Conservation (phyloP, 208 protist genomes). For the Trypanosoma mega region DNA sequence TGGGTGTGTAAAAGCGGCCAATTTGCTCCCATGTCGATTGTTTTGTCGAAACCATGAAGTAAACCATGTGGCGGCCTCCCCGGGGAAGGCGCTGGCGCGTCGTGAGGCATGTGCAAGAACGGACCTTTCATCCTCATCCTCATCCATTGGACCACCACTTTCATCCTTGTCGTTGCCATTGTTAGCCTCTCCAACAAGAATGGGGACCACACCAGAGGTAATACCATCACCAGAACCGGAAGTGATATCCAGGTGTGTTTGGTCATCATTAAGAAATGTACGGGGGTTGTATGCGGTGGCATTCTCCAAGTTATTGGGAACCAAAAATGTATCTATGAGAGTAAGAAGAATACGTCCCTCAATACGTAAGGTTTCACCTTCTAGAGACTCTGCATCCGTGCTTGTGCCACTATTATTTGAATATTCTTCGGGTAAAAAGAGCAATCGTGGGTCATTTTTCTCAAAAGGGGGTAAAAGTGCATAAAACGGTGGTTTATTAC, state of each 20-base stretch:
- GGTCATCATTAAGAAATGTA: slow-evolving; percentile 13
- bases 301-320: slow-evolving; percentile 33
- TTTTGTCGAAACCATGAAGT: slow-evolving; percentile 16
- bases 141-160: background rate
- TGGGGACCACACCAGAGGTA: background rate
- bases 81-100: slow-evolving; percentile 1
- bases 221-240: background rate
- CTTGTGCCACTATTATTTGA: background rate
- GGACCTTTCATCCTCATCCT: slow-evolving; percentile 8
- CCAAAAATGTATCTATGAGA: slow-evolving; percentile 60
- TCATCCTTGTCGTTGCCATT: slow-evolving; percentile 5
- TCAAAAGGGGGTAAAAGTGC: slow-evolving; percentile 36
- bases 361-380: slow-evolving; percentile 18
- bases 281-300: slow-evolving; percentile 21
- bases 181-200: background rate
- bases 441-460: slow-evolving; percentile 14
- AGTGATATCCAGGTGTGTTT: background rate
- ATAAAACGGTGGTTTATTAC: slow-evolving; percentile 40
- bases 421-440: slow-evolving; percentile 12
- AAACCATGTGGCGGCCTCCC: slow-evolving; percentile 17
- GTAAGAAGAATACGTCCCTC: slow-evolving; percentile 39
- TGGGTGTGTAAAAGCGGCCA: slow-evolving; percentile 18
- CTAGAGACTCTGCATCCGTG: slow-evolving; percentile 8
- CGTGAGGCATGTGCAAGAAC: background rate
- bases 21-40: slow-evolving; percentile 11